phyloP scores from a whole-genome alignment of 441 rosid species.

The Manihot esculenta region DNA sequence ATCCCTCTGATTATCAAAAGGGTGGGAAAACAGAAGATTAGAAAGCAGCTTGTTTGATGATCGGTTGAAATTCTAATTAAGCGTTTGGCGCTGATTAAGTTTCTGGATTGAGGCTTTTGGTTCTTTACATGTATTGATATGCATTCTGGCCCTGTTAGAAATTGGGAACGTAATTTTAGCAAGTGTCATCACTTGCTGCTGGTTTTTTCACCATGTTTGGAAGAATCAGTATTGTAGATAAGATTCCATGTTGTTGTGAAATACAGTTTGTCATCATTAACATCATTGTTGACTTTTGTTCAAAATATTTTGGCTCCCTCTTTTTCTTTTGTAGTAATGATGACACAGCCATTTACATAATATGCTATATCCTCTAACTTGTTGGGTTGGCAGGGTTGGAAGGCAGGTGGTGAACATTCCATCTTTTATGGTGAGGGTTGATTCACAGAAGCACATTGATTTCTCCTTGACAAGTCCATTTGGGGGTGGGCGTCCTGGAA shows the following conservation, averaged over 20 bases:
- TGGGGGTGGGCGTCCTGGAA: slow-evolving; percentile 39
- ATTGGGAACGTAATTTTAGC: too few species aligned
- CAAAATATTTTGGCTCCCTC: neutral
- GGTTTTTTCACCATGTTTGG: neutral
- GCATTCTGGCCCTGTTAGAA: neutral
- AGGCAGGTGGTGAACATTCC: slow-evolving; percentile 88
- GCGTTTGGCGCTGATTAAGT: neutral
- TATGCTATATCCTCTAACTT: neutral
- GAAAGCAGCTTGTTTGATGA: neutral
- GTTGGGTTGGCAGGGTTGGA: slow-evolving; percentile 56
- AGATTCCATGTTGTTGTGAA: neutral
- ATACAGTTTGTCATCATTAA: neutral
- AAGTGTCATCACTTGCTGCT: neutral
- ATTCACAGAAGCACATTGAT: slow-evolving; percentile 45
- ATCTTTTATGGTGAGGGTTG: slow-evolving; percentile 87
- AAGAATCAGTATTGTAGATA: neutral
- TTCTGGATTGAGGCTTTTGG: neutral
- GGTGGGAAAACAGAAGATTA: neutral
- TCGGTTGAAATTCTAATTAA: too few species aligned
- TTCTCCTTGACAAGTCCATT: slow-evolving; percentile 44
- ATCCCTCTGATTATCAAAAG: neutral
- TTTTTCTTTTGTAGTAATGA: neutral
- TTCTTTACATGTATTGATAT: neutral
- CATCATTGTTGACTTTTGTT: neutral
- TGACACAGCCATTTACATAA: neutral